Percentiles rank a stretch among this genome's conserved stretches.
Conservation (phyloP, 345 rosid genomes). For the Melastoma malabathricum region DNA sequence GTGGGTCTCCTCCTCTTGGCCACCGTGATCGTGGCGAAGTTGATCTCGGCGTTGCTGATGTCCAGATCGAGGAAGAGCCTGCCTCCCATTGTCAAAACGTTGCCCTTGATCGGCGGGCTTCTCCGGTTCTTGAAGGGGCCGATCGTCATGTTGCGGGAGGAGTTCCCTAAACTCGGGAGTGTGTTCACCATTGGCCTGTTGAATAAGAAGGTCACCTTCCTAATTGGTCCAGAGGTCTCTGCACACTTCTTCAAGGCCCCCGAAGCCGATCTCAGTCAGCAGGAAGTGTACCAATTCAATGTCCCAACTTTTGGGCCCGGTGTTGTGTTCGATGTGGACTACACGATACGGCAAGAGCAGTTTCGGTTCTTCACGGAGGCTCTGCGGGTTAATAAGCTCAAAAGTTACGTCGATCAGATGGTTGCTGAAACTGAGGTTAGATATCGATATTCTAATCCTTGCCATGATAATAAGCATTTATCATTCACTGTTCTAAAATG, state of each 20-base stretch:
- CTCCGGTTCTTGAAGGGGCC: conserved; percentile 74
- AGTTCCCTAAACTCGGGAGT: conserved; percentile 81
- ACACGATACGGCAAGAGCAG: conserved; percentile 80
- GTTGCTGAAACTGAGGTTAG: conserved; percentile 77
- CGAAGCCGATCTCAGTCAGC: conserved; percentile 85
- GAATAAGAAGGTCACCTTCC: conserved; percentile 76
- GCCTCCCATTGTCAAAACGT: conserved; percentile 56
- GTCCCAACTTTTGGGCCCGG: conserved; percentile 97
- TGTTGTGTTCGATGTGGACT: conserved; percentile 91
- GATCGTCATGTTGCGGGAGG: conserved; percentile 64
- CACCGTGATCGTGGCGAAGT: conserved; percentile 63
- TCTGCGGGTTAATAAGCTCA: conserved; percentile 65
- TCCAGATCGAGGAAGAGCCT: conserved; percentile 52
- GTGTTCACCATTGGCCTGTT: conserved; percentile 66
- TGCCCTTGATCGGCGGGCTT: conserved; percentile 66
- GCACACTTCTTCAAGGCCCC: conserved; percentile 91
- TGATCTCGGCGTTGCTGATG: conserved; percentile 43
- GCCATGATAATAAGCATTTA: no score
- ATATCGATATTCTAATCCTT: no score
- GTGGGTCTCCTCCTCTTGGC: conserved; percentile 44
- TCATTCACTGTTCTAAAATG: no score
- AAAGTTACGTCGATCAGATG: conserved; percentile 96
- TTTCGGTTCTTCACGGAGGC: conserved; percentile 93
- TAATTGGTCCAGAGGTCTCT: conserved; percentile 94
- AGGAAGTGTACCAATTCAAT: conserved; percentile 91